Evolutionary conservation across 2,329 filamentous ascomycete genomes (phyloP).

Genomic region (Nectriaceae sp.): DNA sequence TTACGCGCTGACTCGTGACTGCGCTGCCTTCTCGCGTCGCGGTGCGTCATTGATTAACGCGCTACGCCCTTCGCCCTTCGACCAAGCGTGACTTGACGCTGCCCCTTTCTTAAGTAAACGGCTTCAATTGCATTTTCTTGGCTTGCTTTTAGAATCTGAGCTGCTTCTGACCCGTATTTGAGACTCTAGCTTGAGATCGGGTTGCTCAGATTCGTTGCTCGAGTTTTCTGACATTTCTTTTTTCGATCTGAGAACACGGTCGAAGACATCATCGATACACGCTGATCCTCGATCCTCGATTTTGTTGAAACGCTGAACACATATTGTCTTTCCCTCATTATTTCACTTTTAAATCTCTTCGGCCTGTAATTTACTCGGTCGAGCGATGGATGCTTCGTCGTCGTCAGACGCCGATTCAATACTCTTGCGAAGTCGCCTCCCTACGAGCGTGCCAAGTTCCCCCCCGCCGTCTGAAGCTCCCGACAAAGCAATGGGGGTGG

Average conservation of each 20-base stretch:
- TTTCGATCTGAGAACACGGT: conserved; percentile 4
- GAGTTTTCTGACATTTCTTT: conserved; percentile 1
- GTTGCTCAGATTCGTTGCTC: background rate
- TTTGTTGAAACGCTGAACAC: background rate
- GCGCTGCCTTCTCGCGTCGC: conserved; percentile 38
- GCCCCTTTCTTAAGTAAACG: background rate
- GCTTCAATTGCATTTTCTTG: background rate
- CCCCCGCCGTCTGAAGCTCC: conserved; percentile 31
- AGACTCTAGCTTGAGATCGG: background rate
- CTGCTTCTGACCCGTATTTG: background rate
- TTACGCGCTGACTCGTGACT: conserved; percentile 34
- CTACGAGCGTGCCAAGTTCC: conserved; percentile 41
- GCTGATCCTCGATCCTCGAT: background rate
- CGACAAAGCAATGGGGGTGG: conserved; percentile 14
- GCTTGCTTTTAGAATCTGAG: background rate
- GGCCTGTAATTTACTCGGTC: background rate
- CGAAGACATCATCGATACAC: conserved; percentile 25
- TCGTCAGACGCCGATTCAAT: conserved; percentile 35
- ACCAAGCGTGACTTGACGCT: conserved; percentile 3
- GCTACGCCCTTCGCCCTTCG: background rate
- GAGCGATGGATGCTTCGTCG: conserved; percentile 32
- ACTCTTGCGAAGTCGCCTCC: conserved; percentile 25
- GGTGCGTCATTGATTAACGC: conserved; percentile 25
- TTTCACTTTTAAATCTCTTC: background rate
- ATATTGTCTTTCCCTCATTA: too few species aligned